phyloP scores from a whole-genome alignment of 345 rosid species.

The Euphorbia peplus region DNA sequence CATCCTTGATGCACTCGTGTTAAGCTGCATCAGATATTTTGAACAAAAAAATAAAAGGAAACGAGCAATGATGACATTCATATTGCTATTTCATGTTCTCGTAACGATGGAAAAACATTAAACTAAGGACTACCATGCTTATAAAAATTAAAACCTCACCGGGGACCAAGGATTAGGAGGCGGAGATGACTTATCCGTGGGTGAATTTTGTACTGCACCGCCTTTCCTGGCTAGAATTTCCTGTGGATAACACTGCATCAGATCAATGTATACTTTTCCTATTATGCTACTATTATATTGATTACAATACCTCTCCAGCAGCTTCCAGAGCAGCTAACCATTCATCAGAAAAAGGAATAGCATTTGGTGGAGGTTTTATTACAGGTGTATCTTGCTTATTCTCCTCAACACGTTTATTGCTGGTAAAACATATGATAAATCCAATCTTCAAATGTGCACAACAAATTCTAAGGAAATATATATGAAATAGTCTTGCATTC shows the following conservation, averaged over 20 bases:
- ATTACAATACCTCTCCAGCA: conserved; percentile 80
- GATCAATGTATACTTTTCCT: not conserved
- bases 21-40: not conserved
- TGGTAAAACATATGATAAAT: conserved; percentile 22
- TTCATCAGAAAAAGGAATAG: conserved; percentile 86
- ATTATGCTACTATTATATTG: not conserved
- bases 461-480: not conserved
- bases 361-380: conserved; percentile 56
- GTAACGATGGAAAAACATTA: not conserved
- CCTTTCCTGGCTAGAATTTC: conserved; percentile 73
- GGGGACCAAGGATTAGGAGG: conserved; percentile 97
- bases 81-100: not conserved
- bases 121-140: not conserved
- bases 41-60: not conserved
- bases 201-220: conserved; percentile 88
- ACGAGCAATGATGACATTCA: not conserved
- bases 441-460: not conserved
- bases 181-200: conserved; percentile 61
- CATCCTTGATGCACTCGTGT: not conserved
- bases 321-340: conserved; percentile 93
- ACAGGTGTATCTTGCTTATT: conserved; percentile 39
- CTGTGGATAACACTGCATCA: conserved; percentile 35
- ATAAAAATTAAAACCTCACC: conserved; percentile 41
- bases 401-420: conserved; percentile 38
- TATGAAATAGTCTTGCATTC: conserved; percentile 9